Evolutionary conservation across 148 eudicot genomes (phyloP).

Genomic region (Arctostaphylos glauca): DNA sequence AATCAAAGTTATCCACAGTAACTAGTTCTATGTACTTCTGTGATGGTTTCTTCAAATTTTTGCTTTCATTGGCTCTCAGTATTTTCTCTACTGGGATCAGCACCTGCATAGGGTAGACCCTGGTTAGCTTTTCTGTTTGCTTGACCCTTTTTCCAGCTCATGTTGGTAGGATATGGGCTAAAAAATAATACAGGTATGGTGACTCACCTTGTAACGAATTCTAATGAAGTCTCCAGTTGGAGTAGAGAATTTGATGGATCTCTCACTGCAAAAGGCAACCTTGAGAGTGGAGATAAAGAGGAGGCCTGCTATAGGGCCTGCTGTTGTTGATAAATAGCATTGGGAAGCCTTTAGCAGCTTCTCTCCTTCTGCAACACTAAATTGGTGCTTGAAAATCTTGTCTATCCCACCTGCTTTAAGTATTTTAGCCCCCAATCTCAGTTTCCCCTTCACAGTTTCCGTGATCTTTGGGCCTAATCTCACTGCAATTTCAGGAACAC

Average conservation of each 20-base stretch:
- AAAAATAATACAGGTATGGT: not conserved
- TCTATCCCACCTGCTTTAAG: constrained; percentile 35
- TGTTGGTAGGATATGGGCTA: not conserved
- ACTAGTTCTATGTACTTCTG: constrained; percentile 34
- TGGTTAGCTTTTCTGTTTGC: not conserved
- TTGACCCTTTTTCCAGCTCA: not conserved
- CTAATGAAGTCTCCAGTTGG: constrained; percentile 26
- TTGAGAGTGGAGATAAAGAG: constrained; percentile 50
- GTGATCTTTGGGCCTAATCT: constrained; percentile 28
- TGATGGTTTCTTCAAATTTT: constrained; percentile 23
- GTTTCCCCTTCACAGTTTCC: constrained; percentile 38
- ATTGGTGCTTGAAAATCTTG: constrained; percentile 40
- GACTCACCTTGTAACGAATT: constrained; percentile 46
- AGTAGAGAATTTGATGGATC: constrained; percentile 36
- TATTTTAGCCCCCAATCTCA: constrained; percentile 42
- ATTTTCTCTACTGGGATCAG: constrained; percentile 27
- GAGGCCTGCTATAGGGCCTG: constrained; percentile 53
- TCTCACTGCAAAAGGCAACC: constrained; percentile 51
- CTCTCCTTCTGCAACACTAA: constrained; percentile 41
- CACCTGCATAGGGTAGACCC: constrained; percentile 6
- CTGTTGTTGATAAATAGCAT: constrained; percentile 51
- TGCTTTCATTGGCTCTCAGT: constrained; percentile 25
- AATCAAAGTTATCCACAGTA: constrained; percentile 35
- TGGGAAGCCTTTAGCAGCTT: constrained; percentile 44
- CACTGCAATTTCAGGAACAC: constrained; percentile 21